A percentile compares a stretch with the other conserved stretches of the same genome.
Evolutionary conservation across 1,284 basidiomycete genomes (phyloP).

Genomic region (Stygiomarasmius scandens): DNA sequence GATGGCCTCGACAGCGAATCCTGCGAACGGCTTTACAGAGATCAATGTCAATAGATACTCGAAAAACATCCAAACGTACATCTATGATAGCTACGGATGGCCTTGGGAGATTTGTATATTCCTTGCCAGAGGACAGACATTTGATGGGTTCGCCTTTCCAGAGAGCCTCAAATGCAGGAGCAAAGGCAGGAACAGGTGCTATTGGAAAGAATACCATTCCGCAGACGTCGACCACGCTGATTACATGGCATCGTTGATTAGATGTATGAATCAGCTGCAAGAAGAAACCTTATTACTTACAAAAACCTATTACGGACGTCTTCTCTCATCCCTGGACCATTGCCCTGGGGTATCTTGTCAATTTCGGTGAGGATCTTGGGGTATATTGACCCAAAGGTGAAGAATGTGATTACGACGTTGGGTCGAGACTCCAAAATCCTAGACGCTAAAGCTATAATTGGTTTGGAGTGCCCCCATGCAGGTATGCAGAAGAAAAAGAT

Average conservation of each 20-base stretch:
- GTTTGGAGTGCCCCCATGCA: slow-evolving; percentile 8
- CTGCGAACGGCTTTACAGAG: background rate
- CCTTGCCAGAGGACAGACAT: background rate
- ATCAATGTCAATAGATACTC: background rate
- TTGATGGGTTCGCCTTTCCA: background rate
- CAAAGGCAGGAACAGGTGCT: background rate
- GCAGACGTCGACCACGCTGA: background rate
- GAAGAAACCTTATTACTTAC: background rate
- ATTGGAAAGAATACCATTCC: background rate
- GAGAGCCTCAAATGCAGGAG: slow-evolving; percentile 1
- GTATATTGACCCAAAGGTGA: background rate
- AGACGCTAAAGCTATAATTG: slow-evolving; percentile 1
- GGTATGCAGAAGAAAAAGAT: background rate
- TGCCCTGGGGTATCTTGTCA: background rate
- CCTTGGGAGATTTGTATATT: background rate
- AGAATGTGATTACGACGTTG: background rate
- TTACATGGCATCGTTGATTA: background rate
- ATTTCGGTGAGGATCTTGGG: slow-evolving; percentile 2
- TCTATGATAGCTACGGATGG: slow-evolving; percentile 1
- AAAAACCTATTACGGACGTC: slow-evolving; percentile 1
- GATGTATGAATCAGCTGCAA: background rate
- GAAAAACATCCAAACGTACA: background rate
- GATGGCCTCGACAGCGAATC: background rate
- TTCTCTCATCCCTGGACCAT: background rate
- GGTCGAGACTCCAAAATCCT: slow-evolving; percentile 1